These are phyloP conservation scores for Solanum tacnaense DNA, from an alignment of 257 asterid species.

Conservation along the genomic window DNA sequence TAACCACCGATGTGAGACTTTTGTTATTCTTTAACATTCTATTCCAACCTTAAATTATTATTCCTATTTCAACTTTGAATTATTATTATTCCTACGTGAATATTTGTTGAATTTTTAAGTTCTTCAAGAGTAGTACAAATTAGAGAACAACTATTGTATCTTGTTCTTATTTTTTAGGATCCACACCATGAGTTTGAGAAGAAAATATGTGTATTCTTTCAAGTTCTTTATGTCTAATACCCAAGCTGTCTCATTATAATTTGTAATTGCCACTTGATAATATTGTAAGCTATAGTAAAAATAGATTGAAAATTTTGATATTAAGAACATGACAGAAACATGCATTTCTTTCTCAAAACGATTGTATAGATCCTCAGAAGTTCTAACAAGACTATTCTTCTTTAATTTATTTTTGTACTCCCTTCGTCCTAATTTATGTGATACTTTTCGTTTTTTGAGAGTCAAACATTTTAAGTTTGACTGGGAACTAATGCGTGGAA, in stretches of 20 bases:
- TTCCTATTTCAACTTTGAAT: too few species aligned
- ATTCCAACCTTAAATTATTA: too few species aligned
- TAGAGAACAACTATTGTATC: neutral
- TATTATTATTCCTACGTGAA: too few species aligned
- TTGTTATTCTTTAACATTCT: too few species aligned
- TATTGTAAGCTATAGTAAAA: too few species aligned
- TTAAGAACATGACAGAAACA: neutral
- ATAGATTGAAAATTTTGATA: neutral
- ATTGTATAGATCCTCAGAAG: neutral
- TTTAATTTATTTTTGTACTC: neutral
- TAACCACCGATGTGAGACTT: too few species aligned
- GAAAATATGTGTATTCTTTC: neutral
- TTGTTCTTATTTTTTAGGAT: neutral
- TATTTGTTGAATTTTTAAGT: neutral
- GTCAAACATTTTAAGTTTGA: too few species aligned
- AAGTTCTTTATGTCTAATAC: neutral
- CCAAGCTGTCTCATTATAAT: neutral
- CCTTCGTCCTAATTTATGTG: too few species aligned
- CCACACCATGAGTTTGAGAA: neutral
- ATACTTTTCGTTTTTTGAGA: too few species aligned
- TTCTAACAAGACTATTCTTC: neutral
- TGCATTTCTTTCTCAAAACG: neutral
- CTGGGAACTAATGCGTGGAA: rapidly evolving
- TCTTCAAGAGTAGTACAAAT: neutral
- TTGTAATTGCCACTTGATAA: neutral